Percentiles rank a stretch among this genome's conserved stretches.
Evolutionary conservation across 306 rosid genomes (phyloP).

Genomic region (Prinsepia uniflora): DNA sequence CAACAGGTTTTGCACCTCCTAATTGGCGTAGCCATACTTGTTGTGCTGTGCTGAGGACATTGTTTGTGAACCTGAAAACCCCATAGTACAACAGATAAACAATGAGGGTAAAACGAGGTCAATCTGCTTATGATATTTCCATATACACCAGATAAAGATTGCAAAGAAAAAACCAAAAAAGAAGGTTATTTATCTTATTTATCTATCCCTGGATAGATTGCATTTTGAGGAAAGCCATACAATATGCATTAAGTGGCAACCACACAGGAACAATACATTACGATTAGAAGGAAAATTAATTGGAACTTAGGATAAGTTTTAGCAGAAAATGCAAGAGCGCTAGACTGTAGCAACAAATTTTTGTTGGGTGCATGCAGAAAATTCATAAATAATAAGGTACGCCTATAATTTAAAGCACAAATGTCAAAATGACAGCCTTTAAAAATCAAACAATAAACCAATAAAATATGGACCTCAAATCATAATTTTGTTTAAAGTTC

Average conservation of each 20-base stretch:
- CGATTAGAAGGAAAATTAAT: neutral
- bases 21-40: slow-evolving; percentile 95
- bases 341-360: neutral
- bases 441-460: neutral
- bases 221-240: neutral
- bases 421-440: neutral
- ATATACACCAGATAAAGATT: neutral
- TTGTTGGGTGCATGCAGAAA: neutral
- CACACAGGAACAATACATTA: neutral
- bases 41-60: slow-evolving; percentile 95
- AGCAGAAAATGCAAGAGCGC: neutral
- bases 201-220: neutral
- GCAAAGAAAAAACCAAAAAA: neutral
- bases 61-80: slow-evolving; percentile 73
- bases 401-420: neutral
- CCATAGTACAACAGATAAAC: slow-evolving; percentile 1
- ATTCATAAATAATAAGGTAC: neutral
- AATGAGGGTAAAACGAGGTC: neutral
- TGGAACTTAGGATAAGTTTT: neutral
- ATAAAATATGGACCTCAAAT: neutral
- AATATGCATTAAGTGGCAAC: neutral
- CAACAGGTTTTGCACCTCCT: slow-evolving; percentile 92
- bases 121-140: neutral
- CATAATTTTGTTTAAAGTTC: neutral
- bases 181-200: neutral